phyloP scores from a whole-genome alignment of 768 basidiomycete species.

The Rhodotorula graminis region DNA sequence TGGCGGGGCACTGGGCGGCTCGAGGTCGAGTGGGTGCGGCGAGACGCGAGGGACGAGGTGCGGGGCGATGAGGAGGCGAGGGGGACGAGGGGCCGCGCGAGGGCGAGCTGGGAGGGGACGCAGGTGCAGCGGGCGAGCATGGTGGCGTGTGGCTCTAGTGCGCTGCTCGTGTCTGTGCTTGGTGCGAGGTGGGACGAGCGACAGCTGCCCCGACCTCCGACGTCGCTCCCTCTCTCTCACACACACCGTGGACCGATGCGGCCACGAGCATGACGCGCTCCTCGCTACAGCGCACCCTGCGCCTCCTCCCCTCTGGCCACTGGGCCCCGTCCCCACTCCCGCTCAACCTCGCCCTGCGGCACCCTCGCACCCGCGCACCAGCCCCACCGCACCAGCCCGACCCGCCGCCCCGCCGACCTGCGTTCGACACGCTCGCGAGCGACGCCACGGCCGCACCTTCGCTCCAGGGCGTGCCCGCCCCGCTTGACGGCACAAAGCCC shows the following conservation, averaged over 20 bases:
- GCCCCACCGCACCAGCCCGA: not conserved
- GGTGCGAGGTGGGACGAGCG: too few relatives aligned
- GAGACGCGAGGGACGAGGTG: not conserved
- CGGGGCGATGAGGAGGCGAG: not conserved
- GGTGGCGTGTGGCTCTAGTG: too few relatives aligned
- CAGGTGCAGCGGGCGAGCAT: too few relatives aligned
- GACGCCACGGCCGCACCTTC: not conserved
- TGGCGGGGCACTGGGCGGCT: not conserved
- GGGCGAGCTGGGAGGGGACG: too few relatives aligned
- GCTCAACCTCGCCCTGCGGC: conserved; percentile 2
- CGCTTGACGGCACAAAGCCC: too few relatives aligned
- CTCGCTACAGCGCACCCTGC: not conserved
- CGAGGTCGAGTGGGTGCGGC: not conserved
- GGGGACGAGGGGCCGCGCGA: too few relatives aligned
- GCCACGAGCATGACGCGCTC: not conserved
- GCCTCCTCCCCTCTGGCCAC: not conserved
- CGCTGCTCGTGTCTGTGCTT: too few relatives aligned
- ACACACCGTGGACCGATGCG: too few relatives aligned
- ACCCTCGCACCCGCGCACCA: not conserved
- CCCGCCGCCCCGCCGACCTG: too few relatives aligned
- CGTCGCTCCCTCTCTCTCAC: too few relatives aligned
- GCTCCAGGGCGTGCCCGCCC: not conserved
- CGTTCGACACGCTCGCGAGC: conserved; percentile 2
- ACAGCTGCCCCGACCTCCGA: too few relatives aligned
- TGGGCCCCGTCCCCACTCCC: not conserved